Base-by-base conservation (phyloP, 805 yeast genomes). In the Wickerhamomyces pijperi region DNA sequence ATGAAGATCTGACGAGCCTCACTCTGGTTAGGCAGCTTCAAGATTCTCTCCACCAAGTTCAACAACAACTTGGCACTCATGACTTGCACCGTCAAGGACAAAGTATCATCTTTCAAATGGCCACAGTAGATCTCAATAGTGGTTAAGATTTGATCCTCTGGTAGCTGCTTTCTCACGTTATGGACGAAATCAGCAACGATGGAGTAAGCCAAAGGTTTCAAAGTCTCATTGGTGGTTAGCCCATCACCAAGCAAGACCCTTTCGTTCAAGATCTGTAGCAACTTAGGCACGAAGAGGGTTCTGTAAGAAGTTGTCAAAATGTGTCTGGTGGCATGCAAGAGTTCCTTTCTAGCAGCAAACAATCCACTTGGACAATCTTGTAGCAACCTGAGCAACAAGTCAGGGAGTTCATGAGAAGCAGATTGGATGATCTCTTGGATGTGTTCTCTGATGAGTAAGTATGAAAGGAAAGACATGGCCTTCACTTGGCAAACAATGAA, bases 291-390 rank as follows among this genome's bases (percentile, higher is more conserved):
- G 56, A 92, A 92, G 34, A 84, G 70, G 2, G 75, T 66, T 43
- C 95, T 71, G 57, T 85, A 85, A 18, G 87, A 87, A 0, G 97
- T 92, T 3, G 94, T 82, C 37, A 92, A 63, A n/a, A 92, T 86
- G 53, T 92, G 98, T 51, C 97, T 71, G 3, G 95, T 84, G 0
- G 97, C 96, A 46, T 92, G 97, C 25, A 92, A 64, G 34, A 92
- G 63, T 59, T 92, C 99, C 56, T 88, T 87, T 53, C 97, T 70
- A 0, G 96, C 95, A 3, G 87, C 78, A 4, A 94, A 82, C 36
- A 86, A 65, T 54, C 90, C 97, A 15, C 92, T 78, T 3, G 98
- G 98, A 57, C 97, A 92, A 57, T 94, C 97, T 59, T 88, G 95
- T 32, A 92, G 63, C 32, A 92, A 63, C 46, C 97, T 67, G 39